Percentiles rank a stretch among this genome's conserved stretches.
Evolutionary conservation across 495 filamentous ascomycete genomes (phyloP).

Genomic region (Aspergillus asperescens): DNA sequence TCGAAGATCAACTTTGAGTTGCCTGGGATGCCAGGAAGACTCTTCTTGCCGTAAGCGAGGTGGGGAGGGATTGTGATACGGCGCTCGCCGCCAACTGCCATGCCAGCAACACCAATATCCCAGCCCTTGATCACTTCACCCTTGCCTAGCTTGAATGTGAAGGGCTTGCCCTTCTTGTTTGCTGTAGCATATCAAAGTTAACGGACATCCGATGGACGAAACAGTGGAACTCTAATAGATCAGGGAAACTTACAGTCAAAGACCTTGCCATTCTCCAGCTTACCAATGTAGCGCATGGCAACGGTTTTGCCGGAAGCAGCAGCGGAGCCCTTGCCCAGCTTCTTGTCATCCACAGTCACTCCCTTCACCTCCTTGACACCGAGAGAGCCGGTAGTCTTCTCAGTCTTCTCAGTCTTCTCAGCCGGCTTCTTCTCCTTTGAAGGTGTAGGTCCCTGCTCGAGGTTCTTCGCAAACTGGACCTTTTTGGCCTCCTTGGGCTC

Average conservation of each 20-base stretch:
- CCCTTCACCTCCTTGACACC: constrained; percentile 76
- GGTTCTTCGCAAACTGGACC: constrained; percentile 97
- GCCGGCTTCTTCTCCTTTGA: constrained; percentile 46
- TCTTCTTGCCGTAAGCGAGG: constrained; percentile 80
- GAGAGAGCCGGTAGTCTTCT: constrained; percentile 51
- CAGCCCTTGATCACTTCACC: constrained; percentile 98
- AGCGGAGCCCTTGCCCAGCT: constrained; percentile 71
- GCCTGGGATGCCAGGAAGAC: constrained; percentile 70
- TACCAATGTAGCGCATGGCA: constrained; percentile 95
- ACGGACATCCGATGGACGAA: not conserved
- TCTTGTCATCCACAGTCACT: constrained; percentile 92
- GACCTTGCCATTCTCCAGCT: constrained; percentile 83
- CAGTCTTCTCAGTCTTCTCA: constrained; percentile 34
- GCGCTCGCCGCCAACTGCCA: constrained; percentile 89
- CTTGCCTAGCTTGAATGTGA: constrained; percentile 86
- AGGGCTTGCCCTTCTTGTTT: constrained; percentile 97
- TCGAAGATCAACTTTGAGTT: constrained; percentile 93
- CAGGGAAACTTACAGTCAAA: constrained; percentile 72
- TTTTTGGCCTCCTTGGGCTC: constrained; percentile 71
- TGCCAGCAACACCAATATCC: constrained; percentile 90
- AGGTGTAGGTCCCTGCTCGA: constrained; percentile 89
- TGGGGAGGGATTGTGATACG: constrained; percentile 80
- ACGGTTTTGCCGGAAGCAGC: constrained; percentile 84
- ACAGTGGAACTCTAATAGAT: not conserved
- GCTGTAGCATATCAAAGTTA: constrained; percentile 40